These are phyloP conservation scores for Crithidia expoeki DNA, from an alignment of 208 protist species.

Conservation along the genomic window DNA sequence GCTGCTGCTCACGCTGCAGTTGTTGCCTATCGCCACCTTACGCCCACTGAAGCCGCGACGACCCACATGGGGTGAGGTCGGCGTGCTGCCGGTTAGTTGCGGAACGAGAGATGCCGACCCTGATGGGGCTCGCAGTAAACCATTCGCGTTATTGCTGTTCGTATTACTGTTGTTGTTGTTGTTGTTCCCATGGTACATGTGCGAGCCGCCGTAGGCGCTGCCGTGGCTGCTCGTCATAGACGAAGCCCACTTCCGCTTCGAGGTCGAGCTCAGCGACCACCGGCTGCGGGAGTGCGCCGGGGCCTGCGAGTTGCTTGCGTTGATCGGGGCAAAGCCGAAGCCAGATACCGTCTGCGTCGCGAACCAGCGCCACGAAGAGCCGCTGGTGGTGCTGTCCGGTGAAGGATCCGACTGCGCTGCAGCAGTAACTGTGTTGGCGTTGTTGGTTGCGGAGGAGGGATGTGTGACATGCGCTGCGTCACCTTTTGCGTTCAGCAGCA, in stretches of 20 bases:
- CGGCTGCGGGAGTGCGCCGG: background rate
- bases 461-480: background rate
- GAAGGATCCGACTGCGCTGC: background rate
- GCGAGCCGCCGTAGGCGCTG: background rate
- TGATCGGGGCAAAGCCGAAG: slow-evolving; percentile 11
- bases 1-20: background rate
- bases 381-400: slow-evolving; percentile 1
- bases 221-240: slow-evolving; percentile 16
- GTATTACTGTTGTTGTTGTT: background rate
- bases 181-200: background rate
- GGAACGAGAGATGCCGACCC: background rate
- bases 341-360: background rate
- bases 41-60: slow-evolving; percentile 7
- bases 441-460: background rate
- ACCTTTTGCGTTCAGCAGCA: background rate
- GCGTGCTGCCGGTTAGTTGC: background rate
- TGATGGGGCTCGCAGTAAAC: background rate
- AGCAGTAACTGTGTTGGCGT: background rate
- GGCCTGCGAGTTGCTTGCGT: background rate
- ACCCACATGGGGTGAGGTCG: background rate
- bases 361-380: slow-evolving; percentile 7
- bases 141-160: too few species aligned
- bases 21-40: background rate
- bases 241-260: slow-evolving; percentile 18
- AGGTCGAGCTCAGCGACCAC: slow-evolving; percentile 22